Conservation (phyloP, 1,284 basidiomycete species). For the Acaromyces ingoldii region DNA sequence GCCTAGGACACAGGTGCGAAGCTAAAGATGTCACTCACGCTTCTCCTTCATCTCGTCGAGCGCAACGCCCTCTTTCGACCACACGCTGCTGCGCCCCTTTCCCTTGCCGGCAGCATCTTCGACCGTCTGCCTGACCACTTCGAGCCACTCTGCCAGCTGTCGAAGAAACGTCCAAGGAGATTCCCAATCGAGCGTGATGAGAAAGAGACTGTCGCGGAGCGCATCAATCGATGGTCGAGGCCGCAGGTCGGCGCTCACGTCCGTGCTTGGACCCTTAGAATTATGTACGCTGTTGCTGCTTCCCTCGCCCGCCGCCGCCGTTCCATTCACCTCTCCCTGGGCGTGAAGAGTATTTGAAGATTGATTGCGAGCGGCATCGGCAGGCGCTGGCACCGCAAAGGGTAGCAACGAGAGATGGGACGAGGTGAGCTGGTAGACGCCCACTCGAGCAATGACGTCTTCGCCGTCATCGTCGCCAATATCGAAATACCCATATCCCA, state of each 20-base stretch:
- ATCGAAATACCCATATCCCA: slow-evolving; percentile 43
- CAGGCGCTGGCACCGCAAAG: slow-evolving; percentile 68
- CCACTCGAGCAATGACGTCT: slow-evolving; percentile 56
- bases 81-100: slow-evolving; percentile 59
- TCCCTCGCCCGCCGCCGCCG: no score
- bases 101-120: slow-evolving; percentile 1
- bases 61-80: slow-evolving; percentile 61
- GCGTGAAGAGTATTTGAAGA: no score
- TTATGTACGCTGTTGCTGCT: no score
- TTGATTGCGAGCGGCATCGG: slow-evolving; percentile 4
- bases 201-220: slow-evolving; percentile 71
- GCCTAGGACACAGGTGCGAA: no score
- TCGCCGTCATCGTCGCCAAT: slow-evolving; percentile 41
- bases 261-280: neutral
- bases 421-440: slow-evolving; percentile 82
- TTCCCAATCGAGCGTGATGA: slow-evolving; percentile 94
- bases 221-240: slow-evolving; percentile 48
- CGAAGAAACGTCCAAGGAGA: slow-evolving; percentile 82
- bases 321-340: no score
- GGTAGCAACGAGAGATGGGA: slow-evolving; percentile 72
- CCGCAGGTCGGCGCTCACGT: neutral
- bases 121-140: slow-evolving; percentile 22
- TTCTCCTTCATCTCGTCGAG: slow-evolving; percentile 67
- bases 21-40: slow-evolving; percentile 66
- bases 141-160: slow-evolving; percentile 80